Evolutionary conservation across 345 rosid species (phyloP).

Genomic region (Clarkia xantiana): DNA sequence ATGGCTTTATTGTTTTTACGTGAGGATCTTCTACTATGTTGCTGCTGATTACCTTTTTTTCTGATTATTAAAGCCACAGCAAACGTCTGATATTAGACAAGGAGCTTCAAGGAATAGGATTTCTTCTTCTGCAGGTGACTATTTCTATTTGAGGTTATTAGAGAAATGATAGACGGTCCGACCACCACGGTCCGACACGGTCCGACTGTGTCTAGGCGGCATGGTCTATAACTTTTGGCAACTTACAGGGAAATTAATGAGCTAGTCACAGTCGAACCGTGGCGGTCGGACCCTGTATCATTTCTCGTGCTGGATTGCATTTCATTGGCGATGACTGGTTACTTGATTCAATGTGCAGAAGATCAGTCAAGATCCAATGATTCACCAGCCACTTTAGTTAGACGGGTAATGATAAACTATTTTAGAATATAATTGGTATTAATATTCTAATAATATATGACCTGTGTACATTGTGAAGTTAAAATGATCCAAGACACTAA

Average conservation of each 20-base stretch:
- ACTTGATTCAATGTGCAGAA: conserved; percentile 23
- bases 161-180: too few species aligned
- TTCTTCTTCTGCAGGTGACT: too few species aligned
- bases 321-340: conserved; percentile 5
- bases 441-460: too few species aligned
- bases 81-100: too few species aligned
- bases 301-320: neutral
- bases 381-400: conserved; percentile 52
- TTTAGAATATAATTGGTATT: neutral
- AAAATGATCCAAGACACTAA: neutral
- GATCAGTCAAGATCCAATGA: conserved; percentile 30
- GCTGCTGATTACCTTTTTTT: neutral
- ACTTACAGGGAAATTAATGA: too few species aligned
- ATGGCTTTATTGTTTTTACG: neutral
- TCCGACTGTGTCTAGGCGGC: too few species aligned
- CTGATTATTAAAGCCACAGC: too few species aligned
- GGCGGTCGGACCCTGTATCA: too few species aligned
- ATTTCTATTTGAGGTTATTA: neutral
- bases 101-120: too few species aligned
- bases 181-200: too few species aligned
- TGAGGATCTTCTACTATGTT: neutral
- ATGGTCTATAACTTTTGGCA: too few species aligned
- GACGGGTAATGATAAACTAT: conserved; percentile 45
- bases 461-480: neutral
- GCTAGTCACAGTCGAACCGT: too few species aligned